Percentiles rank a stretch among this genome's conserved stretches.
Conservation (phyloP, 2,329 filamentous ascomycete species). For the Nigrospora osmanthi region DNA sequence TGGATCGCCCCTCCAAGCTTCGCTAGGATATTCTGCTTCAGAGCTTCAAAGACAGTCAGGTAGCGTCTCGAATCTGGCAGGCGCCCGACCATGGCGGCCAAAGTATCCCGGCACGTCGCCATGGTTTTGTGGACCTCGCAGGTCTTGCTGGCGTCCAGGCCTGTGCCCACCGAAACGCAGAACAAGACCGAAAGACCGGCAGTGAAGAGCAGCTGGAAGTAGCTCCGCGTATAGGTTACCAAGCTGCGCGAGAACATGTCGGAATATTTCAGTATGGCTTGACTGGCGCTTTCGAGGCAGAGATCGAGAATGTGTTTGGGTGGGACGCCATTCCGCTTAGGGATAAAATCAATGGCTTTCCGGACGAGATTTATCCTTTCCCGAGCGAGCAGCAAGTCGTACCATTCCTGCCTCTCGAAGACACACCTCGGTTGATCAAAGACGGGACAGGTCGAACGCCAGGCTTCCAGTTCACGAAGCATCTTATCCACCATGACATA, state of each 20-base stretch:
- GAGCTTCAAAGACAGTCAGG: slow-evolving; percentile 15
- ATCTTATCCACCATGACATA: slow-evolving; percentile 19
- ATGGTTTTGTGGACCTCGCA: slow-evolving; percentile 4
- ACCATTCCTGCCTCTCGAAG: slow-evolving; percentile 35
- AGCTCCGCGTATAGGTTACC: slow-evolving; percentile 36
- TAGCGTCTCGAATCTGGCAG: slow-evolving; percentile 18
- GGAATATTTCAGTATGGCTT: slow-evolving; percentile 30
- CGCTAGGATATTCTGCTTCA: slow-evolving; percentile 12
- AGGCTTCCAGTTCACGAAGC: slow-evolving; percentile 23
- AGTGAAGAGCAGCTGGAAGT: slow-evolving; percentile 39
- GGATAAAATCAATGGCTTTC: slow-evolving; percentile 29
- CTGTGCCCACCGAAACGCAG: slow-evolving; percentile 9
- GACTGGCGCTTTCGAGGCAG: slow-evolving; percentile 25
- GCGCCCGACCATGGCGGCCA: slow-evolving; percentile 15
- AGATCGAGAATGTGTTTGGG: slow-evolving; percentile 21
- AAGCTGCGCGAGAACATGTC: slow-evolving; percentile 22
- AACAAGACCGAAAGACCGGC: slow-evolving; percentile 30
- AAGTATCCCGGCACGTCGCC: slow-evolving; percentile 10
- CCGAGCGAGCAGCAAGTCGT: slow-evolving; percentile 30
- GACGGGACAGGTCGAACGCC: slow-evolving; percentile 23
- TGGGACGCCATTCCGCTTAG: slow-evolving; percentile 22
- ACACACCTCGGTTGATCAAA: slow-evolving; percentile 26
- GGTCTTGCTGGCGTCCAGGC: neutral
- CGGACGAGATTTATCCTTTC: slow-evolving; percentile 31
- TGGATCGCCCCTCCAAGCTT: slow-evolving; percentile 2